Conservation (phyloP, 1,284 basidiomycete species). For the Fomitiporia mediterranea region DNA sequence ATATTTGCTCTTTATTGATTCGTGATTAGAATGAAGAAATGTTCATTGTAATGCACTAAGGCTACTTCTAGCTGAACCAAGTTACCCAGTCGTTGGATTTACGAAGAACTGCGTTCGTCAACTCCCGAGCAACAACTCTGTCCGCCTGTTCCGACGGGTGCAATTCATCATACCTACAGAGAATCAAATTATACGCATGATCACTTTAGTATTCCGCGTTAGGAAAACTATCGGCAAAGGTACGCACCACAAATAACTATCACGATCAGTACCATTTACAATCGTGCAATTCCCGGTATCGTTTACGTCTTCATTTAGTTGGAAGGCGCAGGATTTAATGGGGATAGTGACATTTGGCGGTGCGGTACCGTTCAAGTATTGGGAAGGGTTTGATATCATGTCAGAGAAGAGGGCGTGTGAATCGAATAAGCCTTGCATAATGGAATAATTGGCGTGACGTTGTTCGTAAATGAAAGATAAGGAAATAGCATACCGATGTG, state of each 20-base stretch:
- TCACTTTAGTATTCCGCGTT: neutral
- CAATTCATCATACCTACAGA: conserved; percentile 26
- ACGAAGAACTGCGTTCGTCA: conserved; percentile 27
- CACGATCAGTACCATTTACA: conserved; percentile 26
- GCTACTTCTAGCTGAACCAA: conserved; percentile 33
- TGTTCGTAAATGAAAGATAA: neutral
- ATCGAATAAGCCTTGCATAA: conserved; percentile 30
- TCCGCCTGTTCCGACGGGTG: conserved; percentile 32
- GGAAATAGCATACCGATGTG: conserved; percentile 32
- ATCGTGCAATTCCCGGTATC: conserved; percentile 26
- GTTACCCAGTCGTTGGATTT: conserved; percentile 27
- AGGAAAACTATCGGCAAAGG: neutral
- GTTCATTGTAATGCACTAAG: no score
- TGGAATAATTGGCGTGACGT: neutral
- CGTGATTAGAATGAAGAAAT: no score
- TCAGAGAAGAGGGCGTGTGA: conserved; percentile 34
- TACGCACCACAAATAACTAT: conserved; percentile 33
- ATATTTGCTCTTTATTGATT: no score
- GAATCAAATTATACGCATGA: neutral
- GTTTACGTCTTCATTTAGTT: conserved; percentile 22
- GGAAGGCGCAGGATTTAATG: conserved; percentile 29
- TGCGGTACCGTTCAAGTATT: conserved; percentile 35
- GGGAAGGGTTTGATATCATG: conserved; percentile 29
- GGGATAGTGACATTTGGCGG: conserved; percentile 31
- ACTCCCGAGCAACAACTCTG: conserved; percentile 31